Percentiles rank a stretch among this genome's conserved stretches.
Evolutionary conservation across 2,329 filamentous ascomycete genomes (phyloP).

Genomic region (Calonectria ilicicola): DNA sequence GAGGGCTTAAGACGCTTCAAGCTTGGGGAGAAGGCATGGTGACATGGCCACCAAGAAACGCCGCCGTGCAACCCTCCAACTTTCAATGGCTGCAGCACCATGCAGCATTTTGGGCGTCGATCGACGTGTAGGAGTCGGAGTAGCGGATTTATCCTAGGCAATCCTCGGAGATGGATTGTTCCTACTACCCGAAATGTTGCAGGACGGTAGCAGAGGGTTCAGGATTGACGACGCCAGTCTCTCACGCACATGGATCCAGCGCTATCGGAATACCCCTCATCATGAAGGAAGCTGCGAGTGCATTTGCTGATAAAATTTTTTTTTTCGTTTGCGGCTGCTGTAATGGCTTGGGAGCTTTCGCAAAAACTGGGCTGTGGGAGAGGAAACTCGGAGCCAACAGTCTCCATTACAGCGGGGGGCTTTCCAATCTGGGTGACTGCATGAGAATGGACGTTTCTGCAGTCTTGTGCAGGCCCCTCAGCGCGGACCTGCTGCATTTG

Average conservation of each 20-base stretch:
- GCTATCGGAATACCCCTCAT: conserved; percentile 22
- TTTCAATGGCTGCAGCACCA: conserved; percentile 10
- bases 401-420: not conserved
- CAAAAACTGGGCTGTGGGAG: not conserved
- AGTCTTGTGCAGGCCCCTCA: not conserved
- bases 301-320: not conserved
- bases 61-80: conserved; percentile 18
- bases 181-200: not conserved
- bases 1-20: not conserved
- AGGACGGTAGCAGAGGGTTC: not conserved
- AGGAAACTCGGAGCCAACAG: not conserved
- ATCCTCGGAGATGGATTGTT: not conserved
- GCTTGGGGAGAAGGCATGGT: conserved; percentile 7
- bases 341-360: not conserved
- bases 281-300: not conserved
- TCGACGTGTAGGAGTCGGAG: conserved; percentile 9
- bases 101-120: conserved; percentile 2
- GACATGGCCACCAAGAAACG: conserved; percentile 8
- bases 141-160: conserved; percentile 8
- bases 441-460: not conserved
- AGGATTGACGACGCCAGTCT: not conserved
- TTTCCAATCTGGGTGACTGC: not conserved
- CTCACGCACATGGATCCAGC: conserved; percentile 15
- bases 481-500: conserved; percentile 3
- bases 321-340: not conserved